phyloP scores from a whole-genome alignment of 352 stramenopile genomes.

The Pythium rishiriense region DNA sequence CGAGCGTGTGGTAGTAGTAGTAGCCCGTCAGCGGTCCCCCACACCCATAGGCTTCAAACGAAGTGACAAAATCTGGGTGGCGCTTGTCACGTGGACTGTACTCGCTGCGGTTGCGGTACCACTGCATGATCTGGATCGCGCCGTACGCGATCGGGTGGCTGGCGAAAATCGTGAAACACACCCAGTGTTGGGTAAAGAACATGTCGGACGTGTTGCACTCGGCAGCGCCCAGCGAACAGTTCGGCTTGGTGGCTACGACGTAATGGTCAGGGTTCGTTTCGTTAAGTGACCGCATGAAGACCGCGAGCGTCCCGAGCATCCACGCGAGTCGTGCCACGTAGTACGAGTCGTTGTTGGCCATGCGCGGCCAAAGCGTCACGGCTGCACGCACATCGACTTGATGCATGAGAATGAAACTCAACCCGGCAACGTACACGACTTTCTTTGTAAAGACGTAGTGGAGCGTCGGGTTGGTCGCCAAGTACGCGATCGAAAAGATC shows the following conservation, averaged over 20 bases:
- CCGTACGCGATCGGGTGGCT: slow-evolving; percentile 34
- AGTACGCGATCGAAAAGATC: slow-evolving; percentile 38
- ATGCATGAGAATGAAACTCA: slow-evolving; percentile 39
- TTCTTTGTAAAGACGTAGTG: slow-evolving; percentile 35
- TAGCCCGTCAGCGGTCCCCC: slow-evolving; percentile 33
- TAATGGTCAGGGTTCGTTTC: slow-evolving; percentile 26
- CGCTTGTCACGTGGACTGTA: slow-evolving; percentile 31
- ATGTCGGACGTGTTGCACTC: slow-evolving; percentile 30
- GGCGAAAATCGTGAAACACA: slow-evolving; percentile 31
- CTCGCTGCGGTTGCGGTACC: slow-evolving; percentile 30
- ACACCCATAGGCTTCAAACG: slow-evolving; percentile 39
- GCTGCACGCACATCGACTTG: slow-evolving; percentile 37
- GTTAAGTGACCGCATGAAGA: slow-evolving; percentile 37
- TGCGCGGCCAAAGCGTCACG: slow-evolving; percentile 40
- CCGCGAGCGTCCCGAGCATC: slow-evolving; percentile 32
- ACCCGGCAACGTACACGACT: slow-evolving; percentile 34
- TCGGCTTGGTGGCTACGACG: slow-evolving; percentile 22
- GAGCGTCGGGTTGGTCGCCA: slow-evolving; percentile 22
- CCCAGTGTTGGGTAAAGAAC: slow-evolving; percentile 34
- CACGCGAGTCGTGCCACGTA: slow-evolving; percentile 35
- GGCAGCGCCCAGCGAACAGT: slow-evolving; percentile 25
- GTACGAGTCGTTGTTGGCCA: slow-evolving; percentile 46
- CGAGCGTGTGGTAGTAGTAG: slow-evolving; percentile 45
- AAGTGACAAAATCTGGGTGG: slow-evolving; percentile 29
- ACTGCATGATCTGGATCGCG: slow-evolving; percentile 37